phyloP scores from a whole-genome alignment of 352 stramenopile genomes.

The Globisporangium nodosum region DNA sequence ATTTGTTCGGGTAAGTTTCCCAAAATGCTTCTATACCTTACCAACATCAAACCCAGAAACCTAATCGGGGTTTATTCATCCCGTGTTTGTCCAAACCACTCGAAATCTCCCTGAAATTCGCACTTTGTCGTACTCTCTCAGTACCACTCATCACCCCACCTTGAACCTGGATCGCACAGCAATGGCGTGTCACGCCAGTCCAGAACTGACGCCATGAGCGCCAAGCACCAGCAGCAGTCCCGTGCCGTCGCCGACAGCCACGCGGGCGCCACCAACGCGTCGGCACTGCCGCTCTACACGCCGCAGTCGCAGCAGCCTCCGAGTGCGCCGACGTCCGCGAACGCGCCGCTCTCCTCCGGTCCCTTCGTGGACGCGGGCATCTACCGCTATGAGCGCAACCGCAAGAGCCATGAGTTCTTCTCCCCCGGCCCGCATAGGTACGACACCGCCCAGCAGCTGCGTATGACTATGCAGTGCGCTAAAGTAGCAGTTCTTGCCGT shows the following conservation, averaged over 20 bases:
- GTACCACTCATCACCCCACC: background rate
- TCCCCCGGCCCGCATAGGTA: constrained; percentile 57
- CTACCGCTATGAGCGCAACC: constrained; percentile 72
- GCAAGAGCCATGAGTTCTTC: constrained; percentile 73
- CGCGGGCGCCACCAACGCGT: background rate
- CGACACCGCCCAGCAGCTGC: background rate
- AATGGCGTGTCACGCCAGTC: background rate
- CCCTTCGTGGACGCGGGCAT: constrained; percentile 56
- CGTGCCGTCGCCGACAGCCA: background rate
- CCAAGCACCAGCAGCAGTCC: constrained; percentile 2
- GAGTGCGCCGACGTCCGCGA: constrained; percentile 3
- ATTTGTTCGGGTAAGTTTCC: too few relatives aligned
- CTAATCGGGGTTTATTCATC: too few relatives aligned
- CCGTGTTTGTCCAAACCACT: too few relatives aligned
- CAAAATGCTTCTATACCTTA: too few relatives aligned
- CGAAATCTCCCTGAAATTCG: too few relatives aligned
- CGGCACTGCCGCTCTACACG: constrained; percentile 5
- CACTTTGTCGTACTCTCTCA: too few relatives aligned
- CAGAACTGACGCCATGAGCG: constrained; percentile 4
- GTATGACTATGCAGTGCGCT: background rate
- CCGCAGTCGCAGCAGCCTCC: background rate
- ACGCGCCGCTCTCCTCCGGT: constrained; percentile 3
- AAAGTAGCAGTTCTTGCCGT: background rate
- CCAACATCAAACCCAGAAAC: too few relatives aligned
- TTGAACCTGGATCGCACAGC: constrained; percentile 2